Conservation (phyloP, 345 rosid genomes). For the Lumnitzera littorea region DNA sequence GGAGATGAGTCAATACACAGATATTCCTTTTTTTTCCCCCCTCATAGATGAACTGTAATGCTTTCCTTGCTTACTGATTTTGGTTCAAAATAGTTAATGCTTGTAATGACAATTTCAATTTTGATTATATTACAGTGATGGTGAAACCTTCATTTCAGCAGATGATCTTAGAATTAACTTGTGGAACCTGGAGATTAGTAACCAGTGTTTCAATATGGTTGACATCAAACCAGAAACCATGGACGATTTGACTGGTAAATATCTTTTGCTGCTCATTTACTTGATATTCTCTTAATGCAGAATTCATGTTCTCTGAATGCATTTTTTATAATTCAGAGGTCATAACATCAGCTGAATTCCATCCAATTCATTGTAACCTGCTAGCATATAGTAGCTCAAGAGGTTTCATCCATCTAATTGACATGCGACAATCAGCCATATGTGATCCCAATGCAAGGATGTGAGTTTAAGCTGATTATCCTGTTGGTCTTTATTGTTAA, state of each 20-base stretch:
- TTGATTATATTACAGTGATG: conserved; percentile 41
- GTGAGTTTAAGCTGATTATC: conserved; percentile 27
- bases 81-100: not conserved
- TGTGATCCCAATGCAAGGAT: conserved; percentile 45
- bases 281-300: not conserved
- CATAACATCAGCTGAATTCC: conserved; percentile 63
- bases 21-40: too few species aligned
- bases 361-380: conserved; percentile 56
- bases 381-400: conserved; percentile 68
- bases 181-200: conserved; percentile 61
- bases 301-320: conserved; percentile 2
- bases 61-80: not conserved
- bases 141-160: conserved; percentile 64
- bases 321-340: conserved; percentile 40
- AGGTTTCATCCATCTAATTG: conserved; percentile 53
- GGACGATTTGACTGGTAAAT: conserved; percentile 65
- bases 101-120: conserved; percentile 5
- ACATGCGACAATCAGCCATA: conserved; percentile 66
- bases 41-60: too few species aligned
- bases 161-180: conserved; percentile 63
- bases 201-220: conserved; percentile 57
- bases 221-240: conserved; percentile 59
- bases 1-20: too few species aligned
- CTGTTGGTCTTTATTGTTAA: not conserved
- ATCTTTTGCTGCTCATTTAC: not conserved